Conservation (phyloP, 495 filamentous ascomycete species). For the Penicillium paradoxum region DNA sequence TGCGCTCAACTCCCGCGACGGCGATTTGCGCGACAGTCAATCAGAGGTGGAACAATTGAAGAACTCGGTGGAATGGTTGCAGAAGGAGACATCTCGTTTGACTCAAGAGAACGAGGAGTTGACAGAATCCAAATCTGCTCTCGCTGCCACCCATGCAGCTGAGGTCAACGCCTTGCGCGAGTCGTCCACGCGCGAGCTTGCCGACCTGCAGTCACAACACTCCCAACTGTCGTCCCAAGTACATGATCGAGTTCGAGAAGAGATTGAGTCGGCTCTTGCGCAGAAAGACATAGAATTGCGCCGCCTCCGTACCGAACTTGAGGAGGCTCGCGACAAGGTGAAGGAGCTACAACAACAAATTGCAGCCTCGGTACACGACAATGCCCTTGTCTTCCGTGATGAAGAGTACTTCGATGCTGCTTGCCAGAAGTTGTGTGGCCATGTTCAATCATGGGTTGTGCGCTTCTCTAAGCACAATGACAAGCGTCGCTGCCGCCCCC, state of each 20-base stretch:
- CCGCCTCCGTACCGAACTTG: conserved; percentile 70
- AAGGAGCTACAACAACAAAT: conserved; percentile 79
- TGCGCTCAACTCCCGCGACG: conserved; percentile 51
- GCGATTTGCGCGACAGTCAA: conserved; percentile 57
- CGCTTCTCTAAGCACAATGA: conserved; percentile 96
- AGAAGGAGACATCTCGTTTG: conserved; percentile 69
- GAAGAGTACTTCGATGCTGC: conserved; percentile 91
- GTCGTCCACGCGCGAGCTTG: conserved; percentile 54
- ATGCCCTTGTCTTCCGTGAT: conserved; percentile 76
- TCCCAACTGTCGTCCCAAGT: conserved; percentile 56
- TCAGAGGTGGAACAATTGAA: conserved; percentile 76
- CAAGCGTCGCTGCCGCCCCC: conserved; percentile 72
- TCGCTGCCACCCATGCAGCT: conserved; percentile 61
- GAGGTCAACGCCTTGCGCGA: conserved; percentile 54
- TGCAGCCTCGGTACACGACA: conserved; percentile 59
- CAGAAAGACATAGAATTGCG: conserved; percentile 77
- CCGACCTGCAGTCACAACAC: conserved; percentile 55
- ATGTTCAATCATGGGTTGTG: conserved; percentile 92
- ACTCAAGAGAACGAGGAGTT: conserved; percentile 71
- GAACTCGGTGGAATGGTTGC: conserved; percentile 69
- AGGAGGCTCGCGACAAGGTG: conserved; percentile 71
- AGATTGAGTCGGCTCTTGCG: conserved; percentile 55
- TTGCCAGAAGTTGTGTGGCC: conserved; percentile 89
- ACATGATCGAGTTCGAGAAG: conserved; percentile 55
- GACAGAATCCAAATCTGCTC: conserved; percentile 59